Evolutionary conservation across 371 early-diverging fungal species (phyloP), one percentile per base, ranked within the genome.

Genomic region (Dipsacomyces acuminosporus): DNA sequence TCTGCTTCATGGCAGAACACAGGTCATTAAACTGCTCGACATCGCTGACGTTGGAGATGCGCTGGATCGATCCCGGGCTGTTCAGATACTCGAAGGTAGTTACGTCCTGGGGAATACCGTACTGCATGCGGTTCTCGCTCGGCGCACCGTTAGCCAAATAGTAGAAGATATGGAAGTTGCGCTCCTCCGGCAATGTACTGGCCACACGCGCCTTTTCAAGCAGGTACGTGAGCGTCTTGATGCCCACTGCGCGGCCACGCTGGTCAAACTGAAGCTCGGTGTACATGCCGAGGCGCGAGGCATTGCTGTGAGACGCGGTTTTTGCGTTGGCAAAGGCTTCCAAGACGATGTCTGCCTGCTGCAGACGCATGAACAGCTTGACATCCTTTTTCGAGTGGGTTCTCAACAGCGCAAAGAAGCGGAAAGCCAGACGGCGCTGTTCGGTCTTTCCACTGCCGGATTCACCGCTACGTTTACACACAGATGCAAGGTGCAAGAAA

Each of bases 131-230:
- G 57, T 82, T 82, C 51, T 85, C 84, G 14, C 70, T 45, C 0
- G 80, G 76, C 8, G 82, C 76, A 15, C 87, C 82, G 44, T 73
- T 81, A 52, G 81, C 79, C 47, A 96, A 79, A 21, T 89, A 83
- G 66, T 96, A 91, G 57, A 98, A 91, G 21, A 93, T 84, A 64
- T 97, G 90, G 71, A 93, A 97, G 54, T 85, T 90, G 51, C 89
- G 80, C 61, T 92, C 91, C 41, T 81, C 82, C 19, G 79, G 51
- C 20, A 80, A 76, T 8, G 78, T 72, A 19, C 79, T 66, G 11
- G 85, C 82, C 4, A 93, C 82, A 42, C 94, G 75, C 23, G 82
- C 72, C 50, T 84, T 82, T 59, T 99, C 98, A 33, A 99, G 82
- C 19, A 91, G 76, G 69, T 89, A 97, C 11, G 89, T 85, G 35